Evolutionary conservation across 164 flowering plant genomes (phyloP).

Genomic region (Protea cynaroides): DNA sequence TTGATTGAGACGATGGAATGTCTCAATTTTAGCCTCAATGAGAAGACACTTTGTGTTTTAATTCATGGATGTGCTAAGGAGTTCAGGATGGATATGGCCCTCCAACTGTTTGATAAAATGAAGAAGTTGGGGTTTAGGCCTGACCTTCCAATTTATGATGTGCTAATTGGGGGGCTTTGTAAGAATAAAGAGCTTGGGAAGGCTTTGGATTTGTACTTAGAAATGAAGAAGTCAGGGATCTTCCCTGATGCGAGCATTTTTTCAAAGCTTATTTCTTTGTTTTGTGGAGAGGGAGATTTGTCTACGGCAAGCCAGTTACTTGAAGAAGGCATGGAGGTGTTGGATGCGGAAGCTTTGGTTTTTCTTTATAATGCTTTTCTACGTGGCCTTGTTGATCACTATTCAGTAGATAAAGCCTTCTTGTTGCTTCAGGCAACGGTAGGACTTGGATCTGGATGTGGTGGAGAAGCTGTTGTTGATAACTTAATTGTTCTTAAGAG

Average conservation of each 20-base stretch:
- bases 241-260: conserved; percentile 46
- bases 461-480: conserved; percentile 15
- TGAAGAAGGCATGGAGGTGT: conserved; percentile 24
- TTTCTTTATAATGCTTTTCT: conserved; percentile 45
- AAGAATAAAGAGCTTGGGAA: conserved; percentile 36
- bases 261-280: conserved; percentile 35
- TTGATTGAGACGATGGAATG: conserved; percentile 55
- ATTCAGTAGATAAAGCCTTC: conserved; percentile 47
- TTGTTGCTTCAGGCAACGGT: conserved; percentile 36
- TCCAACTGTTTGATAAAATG: conserved; percentile 63
- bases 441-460: conserved; percentile 14
- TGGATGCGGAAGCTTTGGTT: conserved; percentile 22
- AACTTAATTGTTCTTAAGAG: conserved; percentile 19
- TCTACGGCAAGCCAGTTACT: conserved; percentile 11
- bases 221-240: conserved; percentile 56
- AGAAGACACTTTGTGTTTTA: conserved; percentile 56
- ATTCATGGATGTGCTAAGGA: conserved; percentile 69
- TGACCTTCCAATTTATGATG: conserved; percentile 53
- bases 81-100: conserved; percentile 53
- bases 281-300: conserved; percentile 34
- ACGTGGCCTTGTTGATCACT: conserved; percentile 37
- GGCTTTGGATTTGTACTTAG: conserved; percentile 50
- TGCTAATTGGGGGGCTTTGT: conserved; percentile 68
- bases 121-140: conserved; percentile 37
- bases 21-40: conserved; percentile 41